Evolutionary conservation across 2,329 filamentous ascomycete species (phyloP), one percentile per base, ranked within the genome.

Genomic region (Ilyonectria robusta): DNA sequence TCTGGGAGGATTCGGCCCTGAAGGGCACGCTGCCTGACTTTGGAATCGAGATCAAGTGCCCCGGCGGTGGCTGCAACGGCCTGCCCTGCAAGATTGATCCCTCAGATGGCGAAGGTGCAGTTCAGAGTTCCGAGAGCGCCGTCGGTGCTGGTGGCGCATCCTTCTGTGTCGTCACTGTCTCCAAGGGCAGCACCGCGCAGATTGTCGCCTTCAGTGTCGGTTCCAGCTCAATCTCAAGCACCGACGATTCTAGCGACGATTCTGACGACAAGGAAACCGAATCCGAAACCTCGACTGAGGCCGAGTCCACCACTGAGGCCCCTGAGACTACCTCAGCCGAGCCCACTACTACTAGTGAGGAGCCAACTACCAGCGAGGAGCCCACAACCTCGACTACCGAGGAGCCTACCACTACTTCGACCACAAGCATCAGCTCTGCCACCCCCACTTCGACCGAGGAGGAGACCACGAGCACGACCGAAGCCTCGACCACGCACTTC

Each of bases 131-230:
- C 19, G 79, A 85, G 21, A 76, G 81, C 33, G 83, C 87, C 44
- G 80, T 81, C 17, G 92, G 93, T 57, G 93, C 92, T 17, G 92
- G 92, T 33, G 90, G 87, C 72, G 88, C 89, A 19, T 83, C 84
- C 47, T 95, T 94, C 80, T 95, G 93, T 74, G 92, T 94, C 54
- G 93, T 93, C 13, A 95, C 93, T 15, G 90, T 94, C 17, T 84
- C 90, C 48, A 87, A 88, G 72, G 93, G 93, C 29, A 80, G 81
- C 54, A 89, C 85, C 61, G 93, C 92, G 48, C 89, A 89, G 74
- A 89, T 95, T 70, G 87, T 93, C 29, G 88, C 93, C 44, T 88
- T 83, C 74, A 84, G 86, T 66, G 48, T 65, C 29, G 84, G 84
- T 42, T 72, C 73, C 17, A 59, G 73, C 58, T 73, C 69, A 17